Evolutionary conservation across 2,329 filamentous ascomycete species (phyloP).

Genomic region (Aphanoascus verrucosus): DNA sequence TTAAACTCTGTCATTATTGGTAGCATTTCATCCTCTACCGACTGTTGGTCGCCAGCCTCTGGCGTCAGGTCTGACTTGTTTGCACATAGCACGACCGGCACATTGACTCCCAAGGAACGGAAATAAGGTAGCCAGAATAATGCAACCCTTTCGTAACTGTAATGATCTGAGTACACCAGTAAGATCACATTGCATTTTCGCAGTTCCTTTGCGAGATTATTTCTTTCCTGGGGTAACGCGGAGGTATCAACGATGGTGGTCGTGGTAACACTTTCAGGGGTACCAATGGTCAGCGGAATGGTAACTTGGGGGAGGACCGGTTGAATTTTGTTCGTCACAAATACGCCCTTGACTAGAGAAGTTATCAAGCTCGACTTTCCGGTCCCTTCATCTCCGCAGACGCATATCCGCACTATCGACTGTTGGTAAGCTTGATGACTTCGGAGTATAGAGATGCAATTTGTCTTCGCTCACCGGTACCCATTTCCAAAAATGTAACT

Average conservation of each 20-base stretch:
- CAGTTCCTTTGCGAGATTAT: constrained; percentile 82
- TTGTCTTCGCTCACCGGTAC: constrained; percentile 11
- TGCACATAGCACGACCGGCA: constrained; percentile 89
- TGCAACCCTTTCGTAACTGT: constrained; percentile 94
- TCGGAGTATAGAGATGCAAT: neutral
- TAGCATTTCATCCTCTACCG: constrained; percentile 93
- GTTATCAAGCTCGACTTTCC: constrained; percentile 90
- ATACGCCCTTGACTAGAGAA: constrained; percentile 92
- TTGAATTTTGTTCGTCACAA: constrained; percentile 91
- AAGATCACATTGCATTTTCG: constrained; percentile 95
- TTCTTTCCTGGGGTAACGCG: constrained; percentile 83
- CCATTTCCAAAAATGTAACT: constrained; percentile 4
- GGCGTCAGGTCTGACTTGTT: constrained; percentile 89
- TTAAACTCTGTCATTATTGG: constrained; percentile 98
- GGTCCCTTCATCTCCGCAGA: constrained; percentile 93
- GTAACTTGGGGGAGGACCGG: constrained; percentile 89
- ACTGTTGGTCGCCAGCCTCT: constrained; percentile 65
- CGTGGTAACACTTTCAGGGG: constrained; percentile 91
- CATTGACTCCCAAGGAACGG: constrained; percentile 92
- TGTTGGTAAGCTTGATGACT: neutral
- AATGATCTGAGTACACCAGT: constrained; percentile 94
- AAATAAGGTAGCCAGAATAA: constrained; percentile 99
- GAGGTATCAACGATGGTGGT: constrained; percentile 91
- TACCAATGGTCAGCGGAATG: constrained; percentile 83
- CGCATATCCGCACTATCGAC: constrained; percentile 69